Evolutionary conservation across 2,329 filamentous ascomycete genomes (phyloP).

Genomic region (Coniochaeta hoffmannii): DNA sequence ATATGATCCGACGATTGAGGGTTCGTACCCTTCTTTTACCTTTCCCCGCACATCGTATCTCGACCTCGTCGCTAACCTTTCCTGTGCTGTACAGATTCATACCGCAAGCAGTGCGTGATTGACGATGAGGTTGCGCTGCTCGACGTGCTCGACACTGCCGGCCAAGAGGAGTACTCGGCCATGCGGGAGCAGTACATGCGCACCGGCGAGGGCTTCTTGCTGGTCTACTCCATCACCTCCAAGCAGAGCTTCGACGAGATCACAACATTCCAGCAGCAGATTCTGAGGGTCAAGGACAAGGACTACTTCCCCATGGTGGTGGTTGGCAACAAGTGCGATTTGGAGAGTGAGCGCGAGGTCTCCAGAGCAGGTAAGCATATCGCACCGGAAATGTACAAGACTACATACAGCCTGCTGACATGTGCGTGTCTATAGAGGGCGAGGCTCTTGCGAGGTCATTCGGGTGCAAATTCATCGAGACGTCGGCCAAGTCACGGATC

Average conservation of each 20-base stretch:
- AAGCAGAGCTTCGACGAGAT: constrained; percentile 98
- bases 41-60: not conserved
- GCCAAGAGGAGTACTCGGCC: constrained; percentile 97
- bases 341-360: constrained; percentile 87
- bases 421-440: constrained; percentile 59
- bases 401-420: constrained; percentile 8
- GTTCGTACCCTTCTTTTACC: too few relatives aligned
- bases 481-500: constrained; percentile 94
- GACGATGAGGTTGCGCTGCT: constrained; percentile 96
- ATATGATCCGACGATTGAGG: constrained; percentile 99
- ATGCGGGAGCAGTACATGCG: constrained; percentile 99
- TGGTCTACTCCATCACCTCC: constrained; percentile 97
- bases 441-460: constrained; percentile 79
- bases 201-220: constrained; percentile 93
- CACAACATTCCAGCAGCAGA: constrained; percentile 97
- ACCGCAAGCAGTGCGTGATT: constrained; percentile 99
- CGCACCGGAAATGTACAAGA: not conserved
- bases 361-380: constrained; percentile 68
- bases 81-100: constrained; percentile 63
- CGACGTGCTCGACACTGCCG: constrained; percentile 95
- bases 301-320: constrained; percentile 99
- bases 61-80: not conserved
- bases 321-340: constrained; percentile 98
- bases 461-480: constrained; percentile 98
- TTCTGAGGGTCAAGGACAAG: constrained; percentile 97